Evolutionary conservation across 2,329 filamentous ascomycete species (phyloP), one percentile per base, ranked within the genome.

Genomic region (Colletotrichum lindemuthianum): DNA sequence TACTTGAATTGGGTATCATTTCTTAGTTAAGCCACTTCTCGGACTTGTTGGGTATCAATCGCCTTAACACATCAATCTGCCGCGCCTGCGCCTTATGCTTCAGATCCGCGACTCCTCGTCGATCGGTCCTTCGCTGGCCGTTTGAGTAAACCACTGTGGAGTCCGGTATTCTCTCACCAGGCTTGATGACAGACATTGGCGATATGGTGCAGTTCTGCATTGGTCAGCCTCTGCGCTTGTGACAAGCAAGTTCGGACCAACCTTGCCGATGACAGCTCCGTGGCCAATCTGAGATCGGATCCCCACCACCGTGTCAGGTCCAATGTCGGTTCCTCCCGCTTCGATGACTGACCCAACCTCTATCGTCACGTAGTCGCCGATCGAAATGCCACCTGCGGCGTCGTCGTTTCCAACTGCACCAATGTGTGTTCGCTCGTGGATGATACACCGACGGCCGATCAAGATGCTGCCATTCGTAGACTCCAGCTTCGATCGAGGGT

Each of bases 401-500:
- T 69, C 68, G 10, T 61, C 69, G 13, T 75, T 73, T n/a, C 74
- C 72, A 4, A 71, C 59, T 8, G 81, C 83, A 13, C 88, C 88
- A 13, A 92, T 74, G 24, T 82, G 79, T 8, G 84, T 77, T 61
- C 87, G 81, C 78, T 98, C 96, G 70, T 91, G 88, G 47, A 98
- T 84, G 49, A 97, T 91, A 71, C 92, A 96, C 56, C 90, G 88
- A 63, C 92, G 88, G 33, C 94, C 93, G 65, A 97, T 86, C 34
- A 89, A 88, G 69, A 98, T 88, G 47, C 93, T 90, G 5, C 93
- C 93, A 55, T 90, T 84, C 61, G 88, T 88, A 8, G 95, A 90
- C 72, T 93, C 91, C 60, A 97, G 85, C 67, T 90, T 88, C 13
- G 90, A 87, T 52, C 94, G 92, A 1, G 96, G 94, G 72, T 98